Base-by-base conservation (phyloP, 1,139 yeast genomes). In the Kazachstania sp. region DNA sequence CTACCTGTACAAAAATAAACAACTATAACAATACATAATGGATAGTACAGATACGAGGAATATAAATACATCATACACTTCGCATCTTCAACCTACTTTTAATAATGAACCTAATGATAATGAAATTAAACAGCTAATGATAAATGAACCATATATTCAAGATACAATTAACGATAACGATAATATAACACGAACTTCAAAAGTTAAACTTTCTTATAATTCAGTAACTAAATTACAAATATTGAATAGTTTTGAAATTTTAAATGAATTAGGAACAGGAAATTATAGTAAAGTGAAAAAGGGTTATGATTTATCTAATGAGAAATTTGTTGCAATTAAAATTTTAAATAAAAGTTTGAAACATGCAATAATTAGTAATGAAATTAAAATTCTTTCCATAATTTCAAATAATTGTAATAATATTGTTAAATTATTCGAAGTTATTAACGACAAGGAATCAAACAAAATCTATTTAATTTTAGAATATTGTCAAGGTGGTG, bases 241-340 rank as follows among this genome's bases (percentile, higher is more conserved):
- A 30, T 73, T 92, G 51, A 92, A 92, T 67, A 82, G 95, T 0
- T 94, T 90, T 63, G 98, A 92, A 66, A 85, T 92, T 37, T 68
- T 88, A 37, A 72, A 76, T 39, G 97, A 90, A 66, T 74, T 92
- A 35, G 99, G 99, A 5, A 74, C 86, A 43, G 99, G 99, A 13
- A 96, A 90, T 64, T 97, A 92, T 65, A 98, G 98, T 19, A 90
- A 87, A 65, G 99, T 92, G 41, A 92, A 92, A 65, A 73, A 92
- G 19, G 98, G 95, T 0, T 75, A 77, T 50, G 94, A 88, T 62
- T 66, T 82, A 47, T 74, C 77, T 16, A 74, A 81, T n/a, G 76
- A 80, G 43, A 85, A 81, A 55, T 72, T 79, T 41, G 96, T 88
- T 23, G 98, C 98, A 1, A 88, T 92, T 50, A 92, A 92, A 63